phyloP scores from a whole-genome alignment of 2,329 filamentous ascomycete genomes.

The Chaetomium sp. region DNA sequence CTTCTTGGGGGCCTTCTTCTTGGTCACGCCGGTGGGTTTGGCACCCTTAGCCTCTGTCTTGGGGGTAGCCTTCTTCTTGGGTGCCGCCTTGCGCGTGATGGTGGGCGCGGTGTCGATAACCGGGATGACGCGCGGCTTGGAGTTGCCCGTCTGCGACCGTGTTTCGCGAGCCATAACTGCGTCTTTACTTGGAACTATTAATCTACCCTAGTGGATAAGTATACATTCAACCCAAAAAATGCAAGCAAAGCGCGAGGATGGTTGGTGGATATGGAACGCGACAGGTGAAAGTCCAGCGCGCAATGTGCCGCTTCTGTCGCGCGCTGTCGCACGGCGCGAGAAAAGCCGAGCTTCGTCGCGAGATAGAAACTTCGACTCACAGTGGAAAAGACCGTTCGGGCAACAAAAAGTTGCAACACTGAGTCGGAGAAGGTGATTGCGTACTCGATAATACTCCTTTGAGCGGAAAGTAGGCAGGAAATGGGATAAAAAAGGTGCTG shows the following conservation, averaged over 20 bases:
- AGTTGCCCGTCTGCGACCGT: slow-evolving; percentile 55
- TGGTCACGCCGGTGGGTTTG: slow-evolving; percentile 42
- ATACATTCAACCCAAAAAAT: background rate
- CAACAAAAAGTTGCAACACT: slow-evolving; percentile 7
- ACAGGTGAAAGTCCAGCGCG: slow-evolving; percentile 7
- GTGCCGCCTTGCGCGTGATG: slow-evolving; percentile 44
- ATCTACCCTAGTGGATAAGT: slow-evolving; percentile 14
- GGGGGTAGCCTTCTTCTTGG: slow-evolving; percentile 27
- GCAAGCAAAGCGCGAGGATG: background rate
- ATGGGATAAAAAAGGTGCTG: slow-evolving; percentile 2
- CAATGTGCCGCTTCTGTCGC: slow-evolving; percentile 9
- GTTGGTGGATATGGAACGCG: slow-evolving; percentile 14
- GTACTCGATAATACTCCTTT: background rate
- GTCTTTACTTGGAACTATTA: background rate
- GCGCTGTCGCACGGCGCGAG: slow-evolving; percentile 13
- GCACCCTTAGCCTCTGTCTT: slow-evolving; percentile 36
- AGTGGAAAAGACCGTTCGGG: slow-evolving; percentile 11
- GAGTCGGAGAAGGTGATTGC: background rate
- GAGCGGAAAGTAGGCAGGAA: background rate
- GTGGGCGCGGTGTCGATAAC: slow-evolving; percentile 51
- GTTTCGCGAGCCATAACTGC: slow-evolving; percentile 53
- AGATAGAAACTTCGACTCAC: slow-evolving; percentile 16
- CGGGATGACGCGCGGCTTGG: slow-evolving; percentile 55
- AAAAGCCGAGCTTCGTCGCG: slow-evolving; percentile 4
- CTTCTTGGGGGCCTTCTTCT: slow-evolving; percentile 46